Conservation (phyloP, 192 early-diverging fungal genomes). For the Coemansia sp. region DNA sequence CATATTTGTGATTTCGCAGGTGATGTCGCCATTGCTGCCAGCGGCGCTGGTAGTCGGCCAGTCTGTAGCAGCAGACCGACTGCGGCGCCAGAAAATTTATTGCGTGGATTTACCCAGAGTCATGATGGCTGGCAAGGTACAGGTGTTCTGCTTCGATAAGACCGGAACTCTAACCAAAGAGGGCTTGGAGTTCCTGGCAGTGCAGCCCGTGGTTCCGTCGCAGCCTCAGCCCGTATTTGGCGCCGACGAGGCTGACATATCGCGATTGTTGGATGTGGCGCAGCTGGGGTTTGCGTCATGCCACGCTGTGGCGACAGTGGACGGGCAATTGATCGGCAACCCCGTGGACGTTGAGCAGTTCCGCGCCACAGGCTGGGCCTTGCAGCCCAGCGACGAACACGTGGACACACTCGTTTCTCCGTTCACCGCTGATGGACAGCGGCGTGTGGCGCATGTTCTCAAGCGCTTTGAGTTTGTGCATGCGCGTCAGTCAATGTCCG, state of each 20-base stretch:
- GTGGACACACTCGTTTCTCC: constrained; percentile 59
- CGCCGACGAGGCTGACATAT: constrained; percentile 21
- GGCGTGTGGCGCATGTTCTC: constrained; percentile 38
- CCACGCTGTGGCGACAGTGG: constrained; percentile 51
- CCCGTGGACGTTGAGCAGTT: constrained; percentile 27
- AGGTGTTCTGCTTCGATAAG: constrained; percentile 65
- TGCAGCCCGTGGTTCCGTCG: constrained; percentile 72
- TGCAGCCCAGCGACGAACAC: constrained; percentile 53
- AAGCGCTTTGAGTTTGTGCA: constrained; percentile 75
- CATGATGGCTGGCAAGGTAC: constrained; percentile 61
- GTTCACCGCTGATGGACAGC: background rate
- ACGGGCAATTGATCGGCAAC: constrained; percentile 12
- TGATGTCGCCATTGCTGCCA: constrained; percentile 58
- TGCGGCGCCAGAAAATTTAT: constrained; percentile 54
- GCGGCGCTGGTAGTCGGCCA: constrained; percentile 62
- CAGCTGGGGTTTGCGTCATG: constrained; percentile 56
- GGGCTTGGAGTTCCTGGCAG: constrained; percentile 55
- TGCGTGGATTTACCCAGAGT: constrained; percentile 61
- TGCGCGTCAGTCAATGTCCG: constrained; percentile 68
- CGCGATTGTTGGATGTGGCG: constrained; percentile 17
- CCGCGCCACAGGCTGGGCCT: constrained; percentile 19
- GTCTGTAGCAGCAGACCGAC: constrained; percentile 54
- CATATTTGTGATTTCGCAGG: constrained; percentile 59
- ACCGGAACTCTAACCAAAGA: constrained; percentile 67
- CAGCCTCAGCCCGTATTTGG: constrained; percentile 14